Evolutionary conservation across 208 protist species (phyloP), one percentile per base, ranked within the genome.

Genomic region (Trypanosoma brucei): DNA sequence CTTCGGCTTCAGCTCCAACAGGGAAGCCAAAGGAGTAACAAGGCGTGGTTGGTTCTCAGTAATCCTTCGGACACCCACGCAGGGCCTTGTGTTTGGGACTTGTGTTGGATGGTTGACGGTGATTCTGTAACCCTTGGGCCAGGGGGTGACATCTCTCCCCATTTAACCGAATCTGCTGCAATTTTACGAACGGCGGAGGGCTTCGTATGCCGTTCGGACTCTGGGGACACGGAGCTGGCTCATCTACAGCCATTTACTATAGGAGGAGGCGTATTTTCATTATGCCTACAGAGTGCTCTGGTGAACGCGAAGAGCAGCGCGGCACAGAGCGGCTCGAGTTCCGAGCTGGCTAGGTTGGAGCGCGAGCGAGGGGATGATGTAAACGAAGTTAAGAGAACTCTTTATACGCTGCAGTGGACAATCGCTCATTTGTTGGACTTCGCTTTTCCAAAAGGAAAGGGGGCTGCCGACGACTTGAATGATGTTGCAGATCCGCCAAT

Each of bases 381-480:
- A 61, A 59, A 55, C 34, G 72, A 77, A 40, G 48, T 85, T 72
- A 58, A 75, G 54, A 63, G 68, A n/a, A 72, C 63, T 49, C 72
- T 78, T 67, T 83, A 81, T 71, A 81, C 78, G 36, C 75, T 88
- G 38, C 81, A 91, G 54, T 91, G 84, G 84, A 68, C 81, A 5
- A 40, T 91, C 11, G 76, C 79, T 2, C 61, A 77, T 37, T 66
- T 86, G 31, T 83, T 88, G 62, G 79, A 84, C 62, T 86, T 91
- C 56, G 72, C 69, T 1, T 83, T 91, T 52, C 81, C 76, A 3
- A 60, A 59, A 44, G 48, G 61, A 38, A 52, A 51, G 5, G 5
- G 35, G 13, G 31, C 30, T 37, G n/a, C 14, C 14, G 39, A 52
- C 7, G 33, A 44, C 38, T 36, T 2, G 38, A 13, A 38, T 22